Evolutionary conservation across 768 basidiomycete genomes (phyloP), one percentile per base, ranked within the genome.

Genomic region (Suillus cothurnatus): DNA sequence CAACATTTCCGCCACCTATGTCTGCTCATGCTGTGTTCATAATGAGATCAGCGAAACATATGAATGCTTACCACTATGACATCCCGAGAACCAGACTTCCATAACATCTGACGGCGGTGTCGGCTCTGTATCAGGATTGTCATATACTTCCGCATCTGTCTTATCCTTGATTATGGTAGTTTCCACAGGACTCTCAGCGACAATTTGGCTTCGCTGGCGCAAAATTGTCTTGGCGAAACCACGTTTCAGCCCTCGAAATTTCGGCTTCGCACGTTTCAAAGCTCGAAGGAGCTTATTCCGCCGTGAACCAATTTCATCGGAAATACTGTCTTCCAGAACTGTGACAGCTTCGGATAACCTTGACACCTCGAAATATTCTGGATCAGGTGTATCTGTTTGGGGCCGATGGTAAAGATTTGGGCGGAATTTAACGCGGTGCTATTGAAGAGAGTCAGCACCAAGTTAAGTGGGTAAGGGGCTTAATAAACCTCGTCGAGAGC

Each of bases 41-140:
- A 8, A 55, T 49, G 14, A 53, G n/a, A 34, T 9, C 26, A 1
- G 38, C 41, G 3, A 31, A 50, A 50, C 4, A 12, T 45, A 38
- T 55, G 34, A 15, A 41, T 47, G 75, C 86, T 63, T 65, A 92
- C 91, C 91, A 50, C 77, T 72, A 69, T 93, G 92, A 66, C 86
- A 86, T 2, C 92, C 92, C 7, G 86, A 70, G 69, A 94, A 94
- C 91, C 91, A 94, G 3, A 93, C 91, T 72, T 94, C 92, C 15
- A 87, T 72, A 17, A 92, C 86, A 73, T 92, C 86, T 3, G 84
- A 77, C 1, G 60, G 6, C 21, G 53, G 53, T 32, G 7, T 34
- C 17, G 63, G 63, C 26, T 59, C 39, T 28, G 7, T 14, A 19
- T 59, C 41, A 31, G 17, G 32, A 21, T 14, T 21, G n/a, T 34